These are phyloP conservation scores for Phytophthora megakarya DNA, from an alignment of 352 stramenopile species.

Conservation along the genomic window DNA sequence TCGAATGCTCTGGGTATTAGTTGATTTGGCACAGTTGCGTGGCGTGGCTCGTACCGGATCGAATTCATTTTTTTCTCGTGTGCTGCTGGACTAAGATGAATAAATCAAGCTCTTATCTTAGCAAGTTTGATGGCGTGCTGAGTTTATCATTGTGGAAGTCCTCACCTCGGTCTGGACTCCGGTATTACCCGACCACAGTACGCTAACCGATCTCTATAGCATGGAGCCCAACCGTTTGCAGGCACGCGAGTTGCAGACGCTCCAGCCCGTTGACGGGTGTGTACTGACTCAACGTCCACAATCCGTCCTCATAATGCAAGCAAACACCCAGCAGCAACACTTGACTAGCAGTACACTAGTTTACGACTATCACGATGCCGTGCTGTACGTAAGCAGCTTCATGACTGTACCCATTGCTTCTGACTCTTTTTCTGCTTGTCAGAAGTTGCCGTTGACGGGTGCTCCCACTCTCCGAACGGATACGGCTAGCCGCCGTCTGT, in stretches of 20 bases:
- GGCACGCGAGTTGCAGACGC: not conserved
- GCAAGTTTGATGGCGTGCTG: not conserved
- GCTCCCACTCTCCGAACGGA: slow-evolving; percentile 25
- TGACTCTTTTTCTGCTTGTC: slow-evolving; percentile 25
- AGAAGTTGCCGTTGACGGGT: slow-evolving; percentile 19
- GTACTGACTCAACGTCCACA: slow-evolving; percentile 26
- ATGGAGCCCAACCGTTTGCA: slow-evolving; percentile 1
- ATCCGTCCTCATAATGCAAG: slow-evolving; percentile 19
- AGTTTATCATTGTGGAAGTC: not conserved
- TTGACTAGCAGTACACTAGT: slow-evolving; percentile 24
- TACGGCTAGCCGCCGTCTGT: slow-evolving; percentile 4
- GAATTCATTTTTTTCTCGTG: slow-evolving; percentile 1
- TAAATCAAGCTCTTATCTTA: slow-evolving; percentile 2
- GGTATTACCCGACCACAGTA: slow-evolving; percentile 26
- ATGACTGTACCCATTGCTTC: slow-evolving; percentile 16
- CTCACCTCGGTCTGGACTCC: not conserved
- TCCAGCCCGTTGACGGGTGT: not conserved
- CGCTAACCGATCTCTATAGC: slow-evolving; percentile 21
- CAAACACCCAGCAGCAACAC: slow-evolving; percentile 20
- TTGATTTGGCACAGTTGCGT: not conserved
- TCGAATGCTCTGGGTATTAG: not conserved
- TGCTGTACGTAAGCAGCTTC: not conserved
- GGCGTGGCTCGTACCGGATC: not conserved
- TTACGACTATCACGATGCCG: not conserved
- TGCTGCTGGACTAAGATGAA: not conserved